phyloP scores from a whole-genome alignment of 257 asterid species.

The Solanum paucissectum region DNA sequence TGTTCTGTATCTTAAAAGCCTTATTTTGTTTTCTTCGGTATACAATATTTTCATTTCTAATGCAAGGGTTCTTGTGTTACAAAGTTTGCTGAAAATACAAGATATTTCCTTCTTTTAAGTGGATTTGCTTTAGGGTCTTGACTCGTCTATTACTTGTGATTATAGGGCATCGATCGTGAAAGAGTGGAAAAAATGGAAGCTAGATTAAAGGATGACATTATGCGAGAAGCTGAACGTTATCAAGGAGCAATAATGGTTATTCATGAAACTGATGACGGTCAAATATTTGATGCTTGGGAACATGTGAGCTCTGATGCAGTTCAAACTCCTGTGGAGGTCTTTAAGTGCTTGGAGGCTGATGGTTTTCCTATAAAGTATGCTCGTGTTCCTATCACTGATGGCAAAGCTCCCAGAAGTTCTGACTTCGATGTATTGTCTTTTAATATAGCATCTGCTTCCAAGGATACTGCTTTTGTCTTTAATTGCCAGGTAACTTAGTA shows the following conservation, averaged over 20 bases:
- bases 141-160: neutral
- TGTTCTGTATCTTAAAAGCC: neutral
- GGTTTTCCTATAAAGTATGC: conserved; percentile 90
- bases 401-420: conserved; percentile 98
- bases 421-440: conserved; percentile 71
- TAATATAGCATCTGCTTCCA: conserved; percentile 87
- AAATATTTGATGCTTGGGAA: conserved; percentile 93
- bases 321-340: conserved; percentile 93
- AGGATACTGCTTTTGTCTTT: conserved; percentile 86
- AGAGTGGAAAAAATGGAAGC: conserved; percentile 97
- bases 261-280: conserved; percentile 85
- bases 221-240: conserved; percentile 86
- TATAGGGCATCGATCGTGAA: conserved; percentile 86
- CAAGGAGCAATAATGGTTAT: conserved; percentile 92
- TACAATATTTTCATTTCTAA: neutral
- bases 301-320: conserved; percentile 58
- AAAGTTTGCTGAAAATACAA: neutral
- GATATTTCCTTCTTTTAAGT: neutral
- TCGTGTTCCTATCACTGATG: conserved; percentile 97
- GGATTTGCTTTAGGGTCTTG: neutral
- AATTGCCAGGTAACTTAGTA: conserved; percentile 70
- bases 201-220: conserved; percentile 85
- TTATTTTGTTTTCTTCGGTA: neutral
- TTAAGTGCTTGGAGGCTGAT: conserved; percentile 65
- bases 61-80: neutral